These are phyloP conservation scores for Trichoderma orchidacearum DNA, from an alignment of 495 filamentous ascomycete species.

Conservation along the genomic window DNA sequence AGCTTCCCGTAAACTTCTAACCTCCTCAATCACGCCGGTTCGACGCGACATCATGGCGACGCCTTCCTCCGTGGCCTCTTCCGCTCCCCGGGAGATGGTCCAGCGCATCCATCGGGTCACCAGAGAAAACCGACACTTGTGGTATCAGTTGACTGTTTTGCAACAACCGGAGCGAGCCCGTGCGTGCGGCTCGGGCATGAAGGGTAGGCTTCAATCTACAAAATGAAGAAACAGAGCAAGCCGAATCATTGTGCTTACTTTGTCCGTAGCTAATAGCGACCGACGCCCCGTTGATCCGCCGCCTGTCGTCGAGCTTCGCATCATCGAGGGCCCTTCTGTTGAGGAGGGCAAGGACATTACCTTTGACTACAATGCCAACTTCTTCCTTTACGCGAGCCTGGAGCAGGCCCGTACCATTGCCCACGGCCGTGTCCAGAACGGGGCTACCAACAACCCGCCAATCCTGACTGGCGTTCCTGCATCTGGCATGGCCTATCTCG, in stretches of 20 bases:
- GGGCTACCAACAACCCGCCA: slow-evolving; percentile 51
- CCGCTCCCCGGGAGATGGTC: not conserved
- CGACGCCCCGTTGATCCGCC: slow-evolving; percentile 93
- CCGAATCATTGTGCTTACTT: not conserved
- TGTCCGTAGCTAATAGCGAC: slow-evolving; percentile 67
- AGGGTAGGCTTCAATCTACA: slow-evolving; percentile 47
- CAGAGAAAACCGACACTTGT: slow-evolving; percentile 65
- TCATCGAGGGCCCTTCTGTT: slow-evolving; percentile 62
- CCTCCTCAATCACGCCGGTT: not conserved
- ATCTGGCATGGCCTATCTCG: slow-evolving; percentile 91
- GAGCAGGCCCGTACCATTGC: slow-evolving; percentile 79
- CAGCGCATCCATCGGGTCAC: slow-evolving; percentile 41
- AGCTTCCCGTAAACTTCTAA: not conserved
- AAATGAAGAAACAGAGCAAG: not conserved
- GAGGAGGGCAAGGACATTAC: slow-evolving; percentile 60
- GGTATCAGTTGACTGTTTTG: slow-evolving; percentile 73
- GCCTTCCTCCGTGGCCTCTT: not conserved
- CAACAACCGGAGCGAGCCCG: slow-evolving; percentile 93
- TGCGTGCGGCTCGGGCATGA: slow-evolving; percentile 90
- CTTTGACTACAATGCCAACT: slow-evolving; percentile 88
- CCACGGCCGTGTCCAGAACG: slow-evolving; percentile 56
- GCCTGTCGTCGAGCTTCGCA: slow-evolving; percentile 84
- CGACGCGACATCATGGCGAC: not conserved
- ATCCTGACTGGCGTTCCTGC: slow-evolving; percentile 93
- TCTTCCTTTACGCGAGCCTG: slow-evolving; percentile 91